Evolutionary conservation across 2,329 filamentous ascomycete species (phyloP).

Genomic region (Cryphonectria radicalis): DNA sequence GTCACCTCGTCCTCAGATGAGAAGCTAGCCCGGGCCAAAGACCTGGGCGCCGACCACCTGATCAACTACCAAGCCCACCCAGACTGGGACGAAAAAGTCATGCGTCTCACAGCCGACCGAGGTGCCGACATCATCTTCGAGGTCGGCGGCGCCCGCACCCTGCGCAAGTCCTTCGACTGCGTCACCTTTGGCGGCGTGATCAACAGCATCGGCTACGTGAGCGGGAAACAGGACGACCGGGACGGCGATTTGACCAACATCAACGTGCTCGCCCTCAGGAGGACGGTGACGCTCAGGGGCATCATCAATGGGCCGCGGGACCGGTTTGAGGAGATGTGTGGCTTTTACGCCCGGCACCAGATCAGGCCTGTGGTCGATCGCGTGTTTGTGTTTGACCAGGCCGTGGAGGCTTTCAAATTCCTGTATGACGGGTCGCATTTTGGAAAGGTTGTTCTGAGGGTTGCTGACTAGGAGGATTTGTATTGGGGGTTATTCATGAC

Average conservation of each 20-base stretch:
- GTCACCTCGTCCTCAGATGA: slow-evolving; percentile 59
- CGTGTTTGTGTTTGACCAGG: slow-evolving; percentile 47
- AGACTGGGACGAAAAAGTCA: slow-evolving; percentile 54
- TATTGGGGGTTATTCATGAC: too few relatives aligned
- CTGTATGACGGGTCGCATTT: slow-evolving; percentile 56
- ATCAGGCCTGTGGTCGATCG: slow-evolving; percentile 49
- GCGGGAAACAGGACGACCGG: slow-evolving; percentile 52
- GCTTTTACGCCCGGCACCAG: slow-evolving; percentile 40
- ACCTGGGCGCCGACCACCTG: slow-evolving; percentile 54
- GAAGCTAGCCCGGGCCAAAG: slow-evolving; percentile 51
- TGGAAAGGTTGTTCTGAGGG: slow-evolving; percentile 54
- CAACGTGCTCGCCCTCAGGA: slow-evolving; percentile 50
- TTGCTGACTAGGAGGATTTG: slow-evolving; percentile 1
- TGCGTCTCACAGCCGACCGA: slow-evolving; percentile 47
- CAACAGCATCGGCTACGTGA: slow-evolving; percentile 47
- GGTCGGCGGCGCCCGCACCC: slow-evolving; percentile 55
- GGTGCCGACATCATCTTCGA: slow-evolving; percentile 62
- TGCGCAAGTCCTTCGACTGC: slow-evolving; percentile 56
- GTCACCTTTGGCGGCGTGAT: slow-evolving; percentile 60
- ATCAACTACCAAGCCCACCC: slow-evolving; percentile 60
- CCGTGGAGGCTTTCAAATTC: slow-evolving; percentile 52
- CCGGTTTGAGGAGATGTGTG: slow-evolving; percentile 38
- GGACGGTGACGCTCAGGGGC: slow-evolving; percentile 47
- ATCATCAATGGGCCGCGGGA: slow-evolving; percentile 63
- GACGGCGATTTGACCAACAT: slow-evolving; percentile 55